Conservation (phyloP, 2,329 filamentous ascomycete genomes). For the Beauveria rudraprayagi region DNA sequence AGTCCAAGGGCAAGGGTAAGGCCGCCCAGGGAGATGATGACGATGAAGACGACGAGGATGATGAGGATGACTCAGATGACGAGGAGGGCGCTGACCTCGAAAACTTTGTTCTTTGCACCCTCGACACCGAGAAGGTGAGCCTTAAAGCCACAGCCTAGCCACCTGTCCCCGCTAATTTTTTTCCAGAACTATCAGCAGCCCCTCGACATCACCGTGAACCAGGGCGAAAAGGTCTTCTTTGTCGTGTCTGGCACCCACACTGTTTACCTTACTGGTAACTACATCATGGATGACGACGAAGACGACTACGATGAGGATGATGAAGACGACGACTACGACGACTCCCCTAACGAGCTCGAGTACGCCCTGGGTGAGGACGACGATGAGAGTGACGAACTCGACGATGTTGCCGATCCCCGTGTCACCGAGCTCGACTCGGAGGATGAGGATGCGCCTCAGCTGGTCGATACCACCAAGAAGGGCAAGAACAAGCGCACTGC, state of each 20-base stretch:
- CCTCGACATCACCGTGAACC: constrained; percentile 83
- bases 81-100: constrained; percentile 63
- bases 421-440: constrained; percentile 77
- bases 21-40: constrained; percentile 50
- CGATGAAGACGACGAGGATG: constrained; percentile 46
- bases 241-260: constrained; percentile 82
- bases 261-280: constrained; percentile 92
- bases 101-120: constrained; percentile 90
- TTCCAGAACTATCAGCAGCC: constrained; percentile 79
- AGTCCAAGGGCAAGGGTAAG: constrained; percentile 50
- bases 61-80: constrained; percentile 48
- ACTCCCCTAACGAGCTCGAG: constrained; percentile 73
- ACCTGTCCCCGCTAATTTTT: constrained; percentile 19
- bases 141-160: neutral
- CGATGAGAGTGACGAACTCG: constrained; percentile 68
- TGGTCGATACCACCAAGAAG: constrained; percentile 49
- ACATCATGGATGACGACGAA: constrained; percentile 65
- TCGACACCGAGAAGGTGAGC: constrained; percentile 83
- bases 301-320: constrained; percentile 57
- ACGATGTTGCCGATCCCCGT: constrained; percentile 69
- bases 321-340: constrained; percentile 64
- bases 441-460: constrained; percentile 63
- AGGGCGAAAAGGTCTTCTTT: constrained; percentile 89
- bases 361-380: constrained; percentile 63
- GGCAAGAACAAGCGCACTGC: constrained; percentile 94